Conservation (phyloP, 108 stramenopile species). For the Seminavis robusta region DNA sequence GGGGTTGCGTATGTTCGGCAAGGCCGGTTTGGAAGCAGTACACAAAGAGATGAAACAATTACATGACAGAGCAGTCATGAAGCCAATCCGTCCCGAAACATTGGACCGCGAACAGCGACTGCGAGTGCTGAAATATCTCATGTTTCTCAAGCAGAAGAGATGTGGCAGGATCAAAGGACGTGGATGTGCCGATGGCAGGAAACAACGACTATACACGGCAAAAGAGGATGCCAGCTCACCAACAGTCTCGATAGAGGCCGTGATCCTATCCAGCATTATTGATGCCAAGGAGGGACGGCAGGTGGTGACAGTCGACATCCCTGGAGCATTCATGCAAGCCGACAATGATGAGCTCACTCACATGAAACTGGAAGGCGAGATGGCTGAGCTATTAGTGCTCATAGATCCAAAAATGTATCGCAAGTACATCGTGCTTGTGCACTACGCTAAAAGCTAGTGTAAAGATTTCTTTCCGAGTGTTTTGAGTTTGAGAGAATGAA, state of each 20-base stretch:
- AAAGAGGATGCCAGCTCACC: slow-evolving; percentile 36
- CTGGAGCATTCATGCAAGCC: slow-evolving; percentile 47
- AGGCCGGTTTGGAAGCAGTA: slow-evolving; percentile 20
- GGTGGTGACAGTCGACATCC: slow-evolving; percentile 41
- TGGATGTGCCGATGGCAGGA: slow-evolving; percentile 31
- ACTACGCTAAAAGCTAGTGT: too few species aligned
- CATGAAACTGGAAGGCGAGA: slow-evolving; percentile 14
- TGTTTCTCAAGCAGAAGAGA: slow-evolving; percentile 21
- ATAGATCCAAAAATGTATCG: slow-evolving; percentile 19
- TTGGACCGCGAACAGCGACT: slow-evolving; percentile 4
- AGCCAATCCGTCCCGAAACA: background rate
- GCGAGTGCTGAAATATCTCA: slow-evolving; percentile 1
- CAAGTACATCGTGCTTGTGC: slow-evolving; percentile 3
- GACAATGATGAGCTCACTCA: slow-evolving; percentile 11
- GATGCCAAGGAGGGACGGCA: slow-evolving; percentile 35
- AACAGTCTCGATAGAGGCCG: slow-evolving; percentile 25
- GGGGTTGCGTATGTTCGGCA: too few species aligned
- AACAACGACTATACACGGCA: slow-evolving; percentile 20
- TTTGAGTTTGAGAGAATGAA: too few species aligned
- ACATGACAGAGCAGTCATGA: slow-evolving; percentile 18
- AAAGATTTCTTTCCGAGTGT: too few species aligned
- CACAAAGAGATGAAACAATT: slow-evolving; percentile 40
- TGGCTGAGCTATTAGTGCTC: slow-evolving; percentile 15
- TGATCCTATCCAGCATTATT: slow-evolving; percentile 21
- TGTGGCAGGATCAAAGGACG: slow-evolving; percentile 15